Evolutionary conservation across 2,329 filamentous ascomycete genomes (phyloP).

Genomic region (Xylariaceae sp.): DNA sequence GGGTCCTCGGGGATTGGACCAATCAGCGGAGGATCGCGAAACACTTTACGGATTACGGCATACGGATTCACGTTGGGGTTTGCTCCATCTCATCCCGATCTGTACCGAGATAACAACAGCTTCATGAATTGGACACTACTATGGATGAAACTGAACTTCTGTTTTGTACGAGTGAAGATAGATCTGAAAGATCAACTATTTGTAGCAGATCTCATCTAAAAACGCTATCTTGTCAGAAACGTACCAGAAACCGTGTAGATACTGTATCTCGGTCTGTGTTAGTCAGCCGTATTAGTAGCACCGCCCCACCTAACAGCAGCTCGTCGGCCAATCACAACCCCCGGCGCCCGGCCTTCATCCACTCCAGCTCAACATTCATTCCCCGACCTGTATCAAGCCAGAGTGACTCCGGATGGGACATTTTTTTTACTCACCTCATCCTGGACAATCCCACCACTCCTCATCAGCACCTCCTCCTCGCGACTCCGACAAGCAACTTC

Average conservation of each 20-base stretch:
- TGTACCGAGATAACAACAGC: neutral
- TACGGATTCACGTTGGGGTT: neutral
- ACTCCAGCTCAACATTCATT: conserved; percentile 22
- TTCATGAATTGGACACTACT: neutral
- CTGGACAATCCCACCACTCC: neutral
- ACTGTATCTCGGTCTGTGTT: conserved; percentile 6
- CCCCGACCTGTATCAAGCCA: neutral
- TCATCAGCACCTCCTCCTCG: neutral
- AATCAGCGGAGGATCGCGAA: conserved; percentile 29
- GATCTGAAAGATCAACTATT: no score
- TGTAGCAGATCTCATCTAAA: no score
- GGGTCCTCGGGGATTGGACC: conserved; percentile 15
- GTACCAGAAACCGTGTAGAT: no score
- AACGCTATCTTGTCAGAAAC: no score
- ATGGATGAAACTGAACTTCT: no score
- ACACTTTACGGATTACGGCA: conserved; percentile 2
- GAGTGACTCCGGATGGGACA: conserved; percentile 1
- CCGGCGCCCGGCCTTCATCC: conserved; percentile 1
- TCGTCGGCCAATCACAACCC: conserved; percentile 22
- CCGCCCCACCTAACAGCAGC: conserved; percentile 22
- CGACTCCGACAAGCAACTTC: conserved; percentile 13
- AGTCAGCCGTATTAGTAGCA: conserved; percentile 14
- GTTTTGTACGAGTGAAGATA: no score
- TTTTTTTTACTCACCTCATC: conserved; percentile 28
- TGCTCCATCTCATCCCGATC: neutral